These are phyloP conservation scores for Morella rubra DNA, from an alignment of 306 rosid species.

Conservation along the genomic window DNA sequence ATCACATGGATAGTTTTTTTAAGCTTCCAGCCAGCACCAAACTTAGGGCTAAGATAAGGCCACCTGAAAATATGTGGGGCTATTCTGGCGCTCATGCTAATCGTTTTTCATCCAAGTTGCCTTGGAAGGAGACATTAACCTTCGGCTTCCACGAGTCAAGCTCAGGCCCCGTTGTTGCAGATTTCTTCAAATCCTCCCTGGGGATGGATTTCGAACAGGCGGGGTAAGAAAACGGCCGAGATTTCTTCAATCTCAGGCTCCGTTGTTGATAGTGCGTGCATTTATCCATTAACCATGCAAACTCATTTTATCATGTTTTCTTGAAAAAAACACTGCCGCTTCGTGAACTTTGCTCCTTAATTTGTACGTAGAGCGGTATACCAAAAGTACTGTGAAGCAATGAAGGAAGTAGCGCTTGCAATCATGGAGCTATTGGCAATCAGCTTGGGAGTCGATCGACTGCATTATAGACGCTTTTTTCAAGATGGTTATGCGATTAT, in stretches of 20 bases:
- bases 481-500: slow-evolving; percentile 57
- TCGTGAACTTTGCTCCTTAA: background rate
- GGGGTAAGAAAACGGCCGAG: slow-evolving; percentile 44
- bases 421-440: slow-evolving; percentile 62
- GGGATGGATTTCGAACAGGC: slow-evolving; percentile 49
- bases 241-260: no score
- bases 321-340: background rate
- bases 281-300: no score
- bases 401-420: slow-evolving; percentile 53
- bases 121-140: slow-evolving; percentile 87
- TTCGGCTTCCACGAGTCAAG: slow-evolving; percentile 34
- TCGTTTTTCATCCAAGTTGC: slow-evolving; percentile 61
- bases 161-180: slow-evolving; percentile 29
- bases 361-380: slow-evolving; percentile 34
- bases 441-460: slow-evolving; percentile 57
- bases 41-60: slow-evolving; percentile 20
- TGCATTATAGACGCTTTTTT: slow-evolving; percentile 46
- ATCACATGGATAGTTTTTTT: slow-evolving; percentile 45
- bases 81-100: slow-evolving; percentile 72
- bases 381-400: slow-evolving; percentile 60
- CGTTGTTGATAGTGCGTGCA: no score
- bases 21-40: slow-evolving; percentile 50
- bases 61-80: slow-evolving; percentile 46
- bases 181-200: slow-evolving; percentile 48
- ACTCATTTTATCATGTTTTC: background rate